Conservation (phyloP, 352 stramenopile genomes). For the Lagenidium giganteum region DNA sequence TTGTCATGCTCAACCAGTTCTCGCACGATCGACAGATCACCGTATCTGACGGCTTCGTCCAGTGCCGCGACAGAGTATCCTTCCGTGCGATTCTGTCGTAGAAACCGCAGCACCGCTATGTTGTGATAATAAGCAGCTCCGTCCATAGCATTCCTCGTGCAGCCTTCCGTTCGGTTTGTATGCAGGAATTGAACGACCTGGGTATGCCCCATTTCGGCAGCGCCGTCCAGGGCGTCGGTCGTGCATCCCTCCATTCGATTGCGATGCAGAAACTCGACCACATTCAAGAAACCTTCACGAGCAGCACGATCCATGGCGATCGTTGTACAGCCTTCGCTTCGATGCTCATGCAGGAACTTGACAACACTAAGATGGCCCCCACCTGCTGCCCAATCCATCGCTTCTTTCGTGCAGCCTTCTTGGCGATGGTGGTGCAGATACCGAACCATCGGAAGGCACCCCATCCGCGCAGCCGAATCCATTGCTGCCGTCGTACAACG, state of each 20-base stretch:
- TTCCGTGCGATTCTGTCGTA: too few relatives aligned
- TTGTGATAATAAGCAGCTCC: too few relatives aligned
- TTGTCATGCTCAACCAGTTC: too few relatives aligned
- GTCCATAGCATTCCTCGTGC: constrained; percentile 5
- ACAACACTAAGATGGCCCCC: constrained; percentile 11
- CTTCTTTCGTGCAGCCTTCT: constrained; percentile 19
- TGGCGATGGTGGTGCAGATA: constrained; percentile 14
- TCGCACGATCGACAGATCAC: too few relatives aligned
- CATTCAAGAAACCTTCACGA: constrained; percentile 9
- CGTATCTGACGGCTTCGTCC: too few relatives aligned
- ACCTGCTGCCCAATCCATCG: constrained; percentile 11
- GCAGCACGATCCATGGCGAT: constrained; percentile 14
- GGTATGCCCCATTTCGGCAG: constrained; percentile 6
- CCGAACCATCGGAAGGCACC: constrained; percentile 10
- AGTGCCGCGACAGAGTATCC: too few relatives aligned
- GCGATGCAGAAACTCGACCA: constrained; percentile 14
- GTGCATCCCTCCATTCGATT: constrained; percentile 16
- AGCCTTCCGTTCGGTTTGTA: constrained; percentile 10
- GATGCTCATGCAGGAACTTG: constrained; percentile 19
- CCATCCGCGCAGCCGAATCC: constrained; percentile 8
- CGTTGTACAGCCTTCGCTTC: constrained; percentile 13
- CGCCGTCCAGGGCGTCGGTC: constrained; percentile 14
- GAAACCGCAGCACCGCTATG: too few relatives aligned
- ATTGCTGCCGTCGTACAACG: constrained; percentile 8
- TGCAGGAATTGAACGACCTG: constrained; percentile 12